Percentiles rank a stretch among this genome's conserved stretches.
These are phyloP conservation scores for Mycena sp. DNA, from an alignment of 1,284 basidiomycete species.

Conservation along the genomic window DNA sequence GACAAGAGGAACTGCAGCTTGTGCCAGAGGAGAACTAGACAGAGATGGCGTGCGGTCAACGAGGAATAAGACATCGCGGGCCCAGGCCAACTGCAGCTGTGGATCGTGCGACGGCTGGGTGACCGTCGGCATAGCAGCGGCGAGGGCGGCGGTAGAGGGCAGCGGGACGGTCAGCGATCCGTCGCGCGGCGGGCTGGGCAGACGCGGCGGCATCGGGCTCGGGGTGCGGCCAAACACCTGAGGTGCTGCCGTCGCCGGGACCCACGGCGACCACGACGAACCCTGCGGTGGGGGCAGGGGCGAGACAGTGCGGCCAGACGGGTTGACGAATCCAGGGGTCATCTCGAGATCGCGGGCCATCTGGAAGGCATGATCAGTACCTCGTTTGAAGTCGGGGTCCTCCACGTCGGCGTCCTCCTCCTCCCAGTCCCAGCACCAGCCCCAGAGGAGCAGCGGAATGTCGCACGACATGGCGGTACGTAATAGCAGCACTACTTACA, in stretches of 20 bases:
- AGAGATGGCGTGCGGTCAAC: constrained; percentile 71
- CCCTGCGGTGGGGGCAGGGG: constrained; percentile 38
- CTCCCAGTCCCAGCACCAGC: constrained; percentile 32
- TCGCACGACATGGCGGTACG: constrained; percentile 23
- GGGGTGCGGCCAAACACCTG: constrained; percentile 6
- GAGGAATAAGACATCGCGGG: constrained; percentile 81
- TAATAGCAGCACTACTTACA: constrained; percentile 22
- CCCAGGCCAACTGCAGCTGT: constrained; percentile 74
- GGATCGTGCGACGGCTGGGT: constrained; percentile 65
- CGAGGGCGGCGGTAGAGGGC: constrained; percentile 65
- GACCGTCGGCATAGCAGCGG: constrained; percentile 54
- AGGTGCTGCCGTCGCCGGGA: constrained; percentile 6
- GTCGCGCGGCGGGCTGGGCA: constrained; percentile 33
- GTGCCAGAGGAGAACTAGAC: constrained; percentile 66
- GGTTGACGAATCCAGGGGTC: constrained; percentile 32
- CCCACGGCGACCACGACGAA: constrained; percentile 43
- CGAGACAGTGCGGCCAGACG: constrained; percentile 35
- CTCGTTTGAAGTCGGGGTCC: background rate
- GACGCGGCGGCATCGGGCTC: constrained; percentile 36
- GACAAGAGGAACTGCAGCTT: constrained; percentile 72
- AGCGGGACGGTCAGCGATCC: constrained; percentile 72
- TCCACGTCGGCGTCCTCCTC: background rate
- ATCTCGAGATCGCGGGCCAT: constrained; percentile 71
- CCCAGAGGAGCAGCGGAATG: constrained; percentile 23
- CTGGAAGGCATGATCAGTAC: constrained; percentile 44